These are phyloP conservation scores for Saccharomyces hybrid DNA, from an alignment of 1,139 yeast species.

Conservation along the genomic window DNA sequence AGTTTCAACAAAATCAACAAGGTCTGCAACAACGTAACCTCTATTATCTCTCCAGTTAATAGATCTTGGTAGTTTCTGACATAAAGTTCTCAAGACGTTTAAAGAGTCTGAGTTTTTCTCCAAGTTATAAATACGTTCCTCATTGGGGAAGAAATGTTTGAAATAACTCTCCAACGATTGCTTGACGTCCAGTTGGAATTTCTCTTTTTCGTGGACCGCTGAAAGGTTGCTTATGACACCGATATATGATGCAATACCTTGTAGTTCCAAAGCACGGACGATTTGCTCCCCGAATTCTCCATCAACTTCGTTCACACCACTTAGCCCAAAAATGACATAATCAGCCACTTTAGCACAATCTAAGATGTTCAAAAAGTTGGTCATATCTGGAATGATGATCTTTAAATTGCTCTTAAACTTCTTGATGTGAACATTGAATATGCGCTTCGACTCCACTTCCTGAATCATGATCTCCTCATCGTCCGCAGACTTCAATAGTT, in stretches of 20 bases:
- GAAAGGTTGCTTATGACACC: conserved; percentile 77
- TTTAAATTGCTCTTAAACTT: conserved; percentile 73
- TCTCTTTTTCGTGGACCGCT: conserved; percentile 58
- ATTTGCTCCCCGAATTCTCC: conserved; percentile 77
- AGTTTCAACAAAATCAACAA: conserved; percentile 40
- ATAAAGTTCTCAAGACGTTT: conserved; percentile 64
- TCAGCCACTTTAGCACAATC: conserved; percentile 90
- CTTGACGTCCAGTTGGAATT: conserved; percentile 69
- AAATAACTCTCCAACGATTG: conserved; percentile 79
- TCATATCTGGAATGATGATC: conserved; percentile 65
- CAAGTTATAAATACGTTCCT: conserved; percentile 67
- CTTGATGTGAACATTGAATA: conserved; percentile 40
- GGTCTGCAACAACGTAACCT: conserved; percentile 78
- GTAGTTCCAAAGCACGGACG: conserved; percentile 79
- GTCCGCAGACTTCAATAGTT: conserved; percentile 39
- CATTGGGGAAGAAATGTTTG: conserved; percentile 83
- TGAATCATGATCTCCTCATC: conserved; percentile 9
- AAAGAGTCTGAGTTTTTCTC: conserved; percentile 61
- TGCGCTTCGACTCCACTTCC: conserved; percentile 30
- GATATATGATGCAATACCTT: conserved; percentile 80
- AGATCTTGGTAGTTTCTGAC: conserved; percentile 83
- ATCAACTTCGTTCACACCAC: conserved; percentile 80
- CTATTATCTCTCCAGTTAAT: conserved; percentile 88
- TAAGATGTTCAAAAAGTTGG: conserved; percentile 57
- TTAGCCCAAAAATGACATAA: conserved; percentile 76